A percentile compares a stretch with the other conserved stretches of the same genome.
Conservation (phyloP, 352 stramenopile genomes). For the Stephanocyclus meneghinianus region DNA sequence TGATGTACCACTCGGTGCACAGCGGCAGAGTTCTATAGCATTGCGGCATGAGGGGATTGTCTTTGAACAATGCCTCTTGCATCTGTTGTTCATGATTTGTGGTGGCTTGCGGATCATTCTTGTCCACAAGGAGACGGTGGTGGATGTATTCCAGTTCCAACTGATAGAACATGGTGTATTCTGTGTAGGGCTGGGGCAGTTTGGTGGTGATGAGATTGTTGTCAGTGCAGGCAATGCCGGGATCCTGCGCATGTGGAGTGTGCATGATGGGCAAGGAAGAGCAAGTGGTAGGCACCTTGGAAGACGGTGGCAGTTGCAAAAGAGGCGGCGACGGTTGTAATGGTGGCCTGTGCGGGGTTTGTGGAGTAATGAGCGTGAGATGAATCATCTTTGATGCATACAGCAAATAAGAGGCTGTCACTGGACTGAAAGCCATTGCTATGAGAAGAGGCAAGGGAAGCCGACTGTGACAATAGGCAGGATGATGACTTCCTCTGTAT, state of each 20-base stretch:
- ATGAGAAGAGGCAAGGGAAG: neutral
- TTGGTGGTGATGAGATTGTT: slow-evolving; percentile 34
- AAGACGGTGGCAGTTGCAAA: neutral
- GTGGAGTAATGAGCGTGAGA: neutral
- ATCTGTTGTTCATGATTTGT: neutral
- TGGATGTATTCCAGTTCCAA: neutral
- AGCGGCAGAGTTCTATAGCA: slow-evolving; percentile 43
- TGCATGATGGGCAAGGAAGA: neutral
- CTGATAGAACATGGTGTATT: slow-evolving; percentile 10
- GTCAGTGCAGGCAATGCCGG: neutral
- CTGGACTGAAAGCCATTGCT: neutral
- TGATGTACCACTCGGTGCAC: slow-evolving; percentile 52
- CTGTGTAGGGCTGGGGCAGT: slow-evolving; percentile 44
- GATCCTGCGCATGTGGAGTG: neutral
- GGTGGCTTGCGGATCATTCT: slow-evolving; percentile 18
- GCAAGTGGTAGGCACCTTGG: neutral
- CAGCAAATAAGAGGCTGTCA: neutral
- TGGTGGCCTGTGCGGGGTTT: neutral
- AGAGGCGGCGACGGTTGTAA: neutral
- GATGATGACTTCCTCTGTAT: neutral
- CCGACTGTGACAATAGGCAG: neutral
- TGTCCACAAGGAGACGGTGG: slow-evolving; percentile 29
- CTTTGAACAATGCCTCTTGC: neutral
- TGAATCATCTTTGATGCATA: neutral
- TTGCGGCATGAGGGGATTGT: slow-evolving; percentile 52